Evolutionary conservation across 106 monocot genomes (phyloP).

Genomic region (Hemerocallis citrina): DNA sequence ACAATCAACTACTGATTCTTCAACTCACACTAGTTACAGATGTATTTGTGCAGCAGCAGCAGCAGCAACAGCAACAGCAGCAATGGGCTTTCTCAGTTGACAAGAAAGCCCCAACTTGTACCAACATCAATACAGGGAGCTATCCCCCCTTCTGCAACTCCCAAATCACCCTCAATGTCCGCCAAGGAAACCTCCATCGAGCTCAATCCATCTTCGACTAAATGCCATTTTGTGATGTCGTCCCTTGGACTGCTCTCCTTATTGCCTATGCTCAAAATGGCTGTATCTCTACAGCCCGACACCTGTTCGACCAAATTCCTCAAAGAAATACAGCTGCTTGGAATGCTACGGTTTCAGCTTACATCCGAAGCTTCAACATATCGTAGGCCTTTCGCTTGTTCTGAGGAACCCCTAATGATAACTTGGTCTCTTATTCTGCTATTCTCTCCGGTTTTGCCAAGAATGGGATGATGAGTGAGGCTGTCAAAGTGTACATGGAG

Average conservation of each 20-base stretch:
- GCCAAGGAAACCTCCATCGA: slow-evolving; percentile 15
- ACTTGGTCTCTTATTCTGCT: slow-evolving; percentile 33
- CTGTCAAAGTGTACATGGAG: slow-evolving; percentile 27
- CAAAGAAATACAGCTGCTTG: slow-evolving; percentile 46
- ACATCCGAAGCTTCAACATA: slow-evolving; percentile 19
- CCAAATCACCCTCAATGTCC: slow-evolving; percentile 24
- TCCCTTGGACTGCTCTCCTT: slow-evolving; percentile 77
- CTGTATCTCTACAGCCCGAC: slow-evolving; percentile 17
- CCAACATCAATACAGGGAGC: slow-evolving; percentile 1
- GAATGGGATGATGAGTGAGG: slow-evolving; percentile 38
- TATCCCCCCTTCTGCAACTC: slow-evolving; percentile 19
- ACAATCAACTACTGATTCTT: too few species aligned
- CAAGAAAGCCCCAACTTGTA: neutral
- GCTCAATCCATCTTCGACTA: slow-evolving; percentile 35
- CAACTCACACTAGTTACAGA: too few species aligned
- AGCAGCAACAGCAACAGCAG: too few species aligned
- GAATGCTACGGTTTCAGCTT: slow-evolving; percentile 66
- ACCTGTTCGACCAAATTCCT: slow-evolving; percentile 66
- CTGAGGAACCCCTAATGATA: slow-evolving; percentile 17
- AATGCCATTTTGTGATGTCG: slow-evolving; percentile 44
- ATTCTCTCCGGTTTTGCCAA: slow-evolving; percentile 45
- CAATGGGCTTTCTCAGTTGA: neutral
- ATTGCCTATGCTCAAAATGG: slow-evolving; percentile 43
- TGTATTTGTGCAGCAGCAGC: too few species aligned
- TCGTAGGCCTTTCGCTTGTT: slow-evolving; percentile 42